Base-by-base conservation (phyloP, 2,329 filamentous ascomycete species). In the Parafenestella ontariensis region DNA sequence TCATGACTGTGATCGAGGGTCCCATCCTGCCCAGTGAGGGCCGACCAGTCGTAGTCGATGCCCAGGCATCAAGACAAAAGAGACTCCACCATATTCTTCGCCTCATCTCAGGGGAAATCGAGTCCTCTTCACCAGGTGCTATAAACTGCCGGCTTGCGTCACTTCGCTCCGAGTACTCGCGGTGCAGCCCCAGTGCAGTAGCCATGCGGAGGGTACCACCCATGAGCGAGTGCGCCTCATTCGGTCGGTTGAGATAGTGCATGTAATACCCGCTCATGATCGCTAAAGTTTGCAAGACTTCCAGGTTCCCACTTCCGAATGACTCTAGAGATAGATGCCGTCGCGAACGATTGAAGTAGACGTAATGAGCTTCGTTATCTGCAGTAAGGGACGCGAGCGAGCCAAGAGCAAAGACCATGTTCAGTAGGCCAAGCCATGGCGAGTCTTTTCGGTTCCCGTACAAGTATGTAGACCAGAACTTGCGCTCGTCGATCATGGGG, bases 361-460 rank as follows among this genome's bases (percentile, higher is more conserved):
- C 83, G 65, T 89, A 82, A 65, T 92, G 89, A 51, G 82, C 85
- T 58, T 85, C 84, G 68, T 90, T 88, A 34, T 81, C 77, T 1
- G 78, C 74, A 36, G 88, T 88, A 59, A 84, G 85, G 31, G 87
- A 86, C 1, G 85, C 87, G 45, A 92, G 86, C 64, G 87, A 89
- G 13, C 89, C 89, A 77, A 92, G 85, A 4, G 89, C 88, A 61
- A 91, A 88, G 4, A 92, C 88, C 78, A 90, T 90, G 70, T 92
- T 92, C 18, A 91, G 77, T 6, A 92, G 76, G 8, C 87, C 86
- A 17, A 91, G 80, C 89, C 89, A 92, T 18, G 88, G 83, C 1
- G 84, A 80, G 69, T 92, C 89, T 54, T 81, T 85, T 17, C 88
- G 81, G 59, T 85, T 83, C 10, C 84, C 85, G 53, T 84, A 82